A percentile compares a stretch with the other conserved stretches of the same genome.
Conservation (phyloP, 2,329 filamentous ascomycete species). For the Diplodia seriata region DNA sequence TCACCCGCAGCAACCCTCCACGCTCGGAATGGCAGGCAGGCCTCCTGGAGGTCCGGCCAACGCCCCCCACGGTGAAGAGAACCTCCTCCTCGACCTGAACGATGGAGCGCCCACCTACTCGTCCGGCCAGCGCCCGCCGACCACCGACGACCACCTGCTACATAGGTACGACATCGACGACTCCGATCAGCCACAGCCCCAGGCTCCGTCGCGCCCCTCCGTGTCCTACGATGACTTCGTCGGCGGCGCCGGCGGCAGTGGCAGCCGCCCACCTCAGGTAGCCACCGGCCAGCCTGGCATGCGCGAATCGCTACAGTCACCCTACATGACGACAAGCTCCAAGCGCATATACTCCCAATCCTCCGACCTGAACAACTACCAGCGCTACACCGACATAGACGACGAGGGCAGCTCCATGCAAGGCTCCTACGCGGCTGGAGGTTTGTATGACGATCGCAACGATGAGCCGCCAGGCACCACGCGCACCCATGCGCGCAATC, state of each 20-base stretch:
- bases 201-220: slow-evolving; percentile 70
- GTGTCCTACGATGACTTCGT: slow-evolving; percentile 96
- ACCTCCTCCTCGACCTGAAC: slow-evolving; percentile 76
- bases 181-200: slow-evolving; percentile 66
- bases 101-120: slow-evolving; percentile 75
- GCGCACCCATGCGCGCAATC: slow-evolving; percentile 66
- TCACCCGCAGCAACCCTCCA: slow-evolving; percentile 12
- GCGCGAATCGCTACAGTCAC: slow-evolving; percentile 45
- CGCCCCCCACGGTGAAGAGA: slow-evolving; percentile 45
- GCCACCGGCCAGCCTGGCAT: slow-evolving; percentile 53
- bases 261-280: slow-evolving; percentile 15
- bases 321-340: slow-evolving; percentile 45
- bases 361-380: slow-evolving; percentile 85
- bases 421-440: slow-evolving; percentile 76
- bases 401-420: slow-evolving; percentile 78
- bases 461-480: slow-evolving; percentile 48
- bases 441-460: slow-evolving; percentile 60
- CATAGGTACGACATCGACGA: slow-evolving; percentile 75
- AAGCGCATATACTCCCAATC: slow-evolving; percentile 70
- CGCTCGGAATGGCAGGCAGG: slow-evolving; percentile 59
- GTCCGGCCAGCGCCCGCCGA: slow-evolving; percentile 76
- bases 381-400: slow-evolving; percentile 87
- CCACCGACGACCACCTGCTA: slow-evolving; percentile 81
- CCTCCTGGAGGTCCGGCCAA: slow-evolving; percentile 59
- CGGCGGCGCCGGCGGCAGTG: slow-evolving; percentile 63